Evolutionary conservation across 2,329 filamentous ascomycete species (phyloP).

Genomic region (Aspergillus felis): DNA sequence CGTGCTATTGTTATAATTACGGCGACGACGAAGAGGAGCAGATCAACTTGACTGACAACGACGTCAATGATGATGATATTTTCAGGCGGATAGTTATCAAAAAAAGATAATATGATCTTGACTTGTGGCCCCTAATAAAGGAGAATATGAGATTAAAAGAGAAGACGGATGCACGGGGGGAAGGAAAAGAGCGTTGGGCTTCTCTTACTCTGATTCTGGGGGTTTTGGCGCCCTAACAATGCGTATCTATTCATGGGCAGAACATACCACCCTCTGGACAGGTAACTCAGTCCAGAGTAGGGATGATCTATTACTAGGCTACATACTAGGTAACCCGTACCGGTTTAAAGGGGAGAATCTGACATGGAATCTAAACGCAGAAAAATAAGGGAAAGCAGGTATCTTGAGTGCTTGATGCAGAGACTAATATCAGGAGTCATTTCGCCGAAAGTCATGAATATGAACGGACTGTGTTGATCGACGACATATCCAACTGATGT

Average conservation of each 20-base stretch:
- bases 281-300: no score
- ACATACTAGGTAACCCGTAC: not conserved
- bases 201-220: not conserved
- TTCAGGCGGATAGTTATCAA: not conserved
- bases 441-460: no score
- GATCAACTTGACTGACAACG: not conserved
- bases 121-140: no score
- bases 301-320: not conserved
- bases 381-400: no score
- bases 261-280: not conserved
- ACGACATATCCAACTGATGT: no score
- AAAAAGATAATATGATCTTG: not conserved
- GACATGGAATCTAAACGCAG: no score
- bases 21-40: no score
- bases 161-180: not conserved
- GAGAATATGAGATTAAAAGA: not conserved
- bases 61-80: not conserved
- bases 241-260: not conserved
- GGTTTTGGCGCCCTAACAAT: not conserved
- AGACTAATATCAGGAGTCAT: no score
- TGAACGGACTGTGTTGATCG: no score
- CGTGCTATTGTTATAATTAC: not conserved
- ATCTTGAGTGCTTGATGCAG: no score
- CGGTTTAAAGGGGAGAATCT: no score
- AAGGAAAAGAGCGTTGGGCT: not conserved